A percentile compares a stretch with the other conserved stretches of the same genome.
Evolutionary conservation across 1,139 yeast species (phyloP).

Genomic region (Casaregolazyma suthepensis): DNA sequence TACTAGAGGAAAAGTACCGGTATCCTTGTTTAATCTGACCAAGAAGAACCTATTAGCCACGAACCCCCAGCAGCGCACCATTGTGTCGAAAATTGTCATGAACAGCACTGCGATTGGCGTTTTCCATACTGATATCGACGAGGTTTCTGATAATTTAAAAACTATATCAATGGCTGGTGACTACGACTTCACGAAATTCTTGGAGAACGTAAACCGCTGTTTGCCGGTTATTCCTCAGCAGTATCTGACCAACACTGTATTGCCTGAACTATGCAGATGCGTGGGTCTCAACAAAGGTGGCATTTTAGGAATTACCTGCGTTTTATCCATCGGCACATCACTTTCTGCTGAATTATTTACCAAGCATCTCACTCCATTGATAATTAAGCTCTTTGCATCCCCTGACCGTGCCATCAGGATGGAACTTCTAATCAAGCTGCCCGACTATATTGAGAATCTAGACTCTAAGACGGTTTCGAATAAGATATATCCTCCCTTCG

Average conservation of each 20-base stretch:
- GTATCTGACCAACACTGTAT: slow-evolving; percentile 38
- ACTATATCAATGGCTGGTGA: slow-evolving; percentile 48
- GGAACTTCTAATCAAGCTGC: slow-evolving; percentile 57
- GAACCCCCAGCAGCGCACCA: slow-evolving; percentile 36
- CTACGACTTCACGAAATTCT: slow-evolving; percentile 47
- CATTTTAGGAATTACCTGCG: slow-evolving; percentile 21
- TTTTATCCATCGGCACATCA: slow-evolving; percentile 26
- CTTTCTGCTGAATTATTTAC: slow-evolving; percentile 17
- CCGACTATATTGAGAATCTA: slow-evolving; percentile 47
- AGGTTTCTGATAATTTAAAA: slow-evolving; percentile 44
- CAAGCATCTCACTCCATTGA: slow-evolving; percentile 52
- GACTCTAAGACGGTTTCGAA: slow-evolving; percentile 55
- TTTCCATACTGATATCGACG: slow-evolving; percentile 44
- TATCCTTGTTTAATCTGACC: slow-evolving; percentile 18
- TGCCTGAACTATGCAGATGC: slow-evolving; percentile 58
- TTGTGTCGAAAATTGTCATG: slow-evolving; percentile 45
- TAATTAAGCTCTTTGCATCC: slow-evolving; percentile 55
- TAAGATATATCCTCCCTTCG: slow-evolving; percentile 59
- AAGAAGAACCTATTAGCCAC: slow-evolving; percentile 23
- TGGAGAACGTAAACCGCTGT: slow-evolving; percentile 29
- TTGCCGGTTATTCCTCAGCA: slow-evolving; percentile 58
- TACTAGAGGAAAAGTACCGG: slow-evolving; percentile 21
- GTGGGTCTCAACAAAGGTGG: slow-evolving; percentile 29
- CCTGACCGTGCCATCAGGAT: slow-evolving; percentile 75
- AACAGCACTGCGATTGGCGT: slow-evolving; percentile 21